These are phyloP conservation scores for Nidularia sp. DNA, from an alignment of 768 basidiomycete genomes.

Conservation along the genomic window DNA sequence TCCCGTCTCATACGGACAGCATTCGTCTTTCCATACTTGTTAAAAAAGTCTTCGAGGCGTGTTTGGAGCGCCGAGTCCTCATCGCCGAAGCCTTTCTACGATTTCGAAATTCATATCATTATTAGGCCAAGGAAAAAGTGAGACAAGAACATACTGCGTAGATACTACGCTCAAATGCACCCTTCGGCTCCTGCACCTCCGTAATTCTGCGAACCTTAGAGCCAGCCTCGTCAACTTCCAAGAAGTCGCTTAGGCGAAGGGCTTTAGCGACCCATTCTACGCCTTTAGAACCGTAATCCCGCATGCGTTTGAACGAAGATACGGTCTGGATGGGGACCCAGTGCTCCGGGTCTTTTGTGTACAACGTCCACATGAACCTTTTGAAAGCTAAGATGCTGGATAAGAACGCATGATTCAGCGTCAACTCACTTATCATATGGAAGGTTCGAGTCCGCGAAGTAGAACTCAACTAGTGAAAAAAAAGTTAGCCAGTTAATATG, in stretches of 20 bases:
- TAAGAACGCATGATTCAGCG: too few species aligned
- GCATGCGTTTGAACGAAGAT: slow-evolving; percentile 94
- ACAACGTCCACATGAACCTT: slow-evolving; percentile 94
- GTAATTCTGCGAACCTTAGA: slow-evolving; percentile 70
- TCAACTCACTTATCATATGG: slow-evolving; percentile 75
- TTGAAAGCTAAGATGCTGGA: background rate
- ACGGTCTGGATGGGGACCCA: slow-evolving; percentile 89
- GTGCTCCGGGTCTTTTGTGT: slow-evolving; percentile 76
- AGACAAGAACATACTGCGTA: slow-evolving; percentile 69
- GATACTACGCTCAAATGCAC: slow-evolving; percentile 76
- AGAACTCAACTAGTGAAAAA: slow-evolving; percentile 75
- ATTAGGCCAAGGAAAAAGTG: background rate
- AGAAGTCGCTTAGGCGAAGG: slow-evolving; percentile 45
- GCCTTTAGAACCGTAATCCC: slow-evolving; percentile 53
- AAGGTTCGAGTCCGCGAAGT: slow-evolving; percentile 95
- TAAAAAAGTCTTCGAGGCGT: slow-evolving; percentile 77
- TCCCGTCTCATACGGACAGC: slow-evolving; percentile 89
- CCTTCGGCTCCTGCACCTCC: slow-evolving; percentile 75
- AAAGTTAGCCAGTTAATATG: background rate
- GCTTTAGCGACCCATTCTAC: slow-evolving; percentile 66
- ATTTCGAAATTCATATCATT: background rate
- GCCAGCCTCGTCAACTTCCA: slow-evolving; percentile 74
- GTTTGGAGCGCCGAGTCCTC: slow-evolving; percentile 61
- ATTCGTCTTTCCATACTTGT: slow-evolving; percentile 69
- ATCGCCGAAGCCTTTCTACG: slow-evolving; percentile 84